Evolutionary conservation across 1,139 yeast genomes (phyloP), one percentile per base, ranked within the genome.

Genomic region (Kodamaea anthophila): DNA sequence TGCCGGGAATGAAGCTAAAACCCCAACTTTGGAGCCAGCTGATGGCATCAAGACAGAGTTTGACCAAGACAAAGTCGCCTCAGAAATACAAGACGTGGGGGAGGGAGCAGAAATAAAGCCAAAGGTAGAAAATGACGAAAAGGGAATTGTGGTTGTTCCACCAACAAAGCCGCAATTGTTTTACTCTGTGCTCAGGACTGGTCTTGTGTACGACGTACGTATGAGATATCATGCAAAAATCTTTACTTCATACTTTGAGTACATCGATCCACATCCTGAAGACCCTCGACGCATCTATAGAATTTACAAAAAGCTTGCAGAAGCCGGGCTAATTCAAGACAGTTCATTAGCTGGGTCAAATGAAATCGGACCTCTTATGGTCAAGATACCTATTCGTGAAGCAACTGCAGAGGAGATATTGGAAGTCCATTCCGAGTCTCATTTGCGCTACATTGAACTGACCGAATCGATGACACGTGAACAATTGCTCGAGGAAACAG

Each of bases 231-330:
- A 93, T 51, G 95, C 96, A 23, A 86, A 87, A 51, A 81, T 91
- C 34, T 88, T 84, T 55, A 85, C 96, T 3, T 82, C 94, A 5
- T 86, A 91, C 42, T 84, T 77, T 45, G 96, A 88, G 53, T 91
- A 91, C 55, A 86, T 88, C 30, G 98, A 93, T 50, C 98, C 98
- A 3, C 99, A 93, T 52, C 99, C 99, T 4, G 99, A 93, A 54
- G 98, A 93, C 50, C 99, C 99, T 9, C 74, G 98, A 39, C 76
- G 99, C 43, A 91, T 91, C 27, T 91, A 88, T 55, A 72, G 97
- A 35, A 85, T 93, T 28, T 93, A 91, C 60, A 86, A 91, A 55
- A 82, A 84, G 27, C 67, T 93, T 29, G 97, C 96, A 0, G 97
- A 91, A 51, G 88, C 94, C 16, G 98, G 98, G 0, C 62, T 93